Evolutionary conservation across 179 eudicot species (phyloP).

Genomic region (Spinacia oleracea): DNA sequence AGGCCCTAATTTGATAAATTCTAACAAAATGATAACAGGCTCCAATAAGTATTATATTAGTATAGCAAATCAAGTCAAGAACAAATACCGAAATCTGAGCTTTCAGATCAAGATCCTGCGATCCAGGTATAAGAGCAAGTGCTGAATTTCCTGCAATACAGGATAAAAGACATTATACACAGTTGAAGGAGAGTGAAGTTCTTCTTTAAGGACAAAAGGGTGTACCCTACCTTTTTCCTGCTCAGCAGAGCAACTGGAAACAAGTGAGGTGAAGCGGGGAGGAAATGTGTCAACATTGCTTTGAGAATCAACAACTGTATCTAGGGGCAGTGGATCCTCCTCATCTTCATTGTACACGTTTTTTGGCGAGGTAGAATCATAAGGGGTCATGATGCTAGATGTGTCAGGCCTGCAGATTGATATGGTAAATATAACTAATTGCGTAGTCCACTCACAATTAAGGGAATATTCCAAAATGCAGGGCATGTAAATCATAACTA

Average conservation of each 20-base stretch:
- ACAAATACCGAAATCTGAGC: slow-evolving; percentile 54
- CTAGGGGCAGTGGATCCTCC: slow-evolving; percentile 33
- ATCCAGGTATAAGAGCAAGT: slow-evolving; percentile 36
- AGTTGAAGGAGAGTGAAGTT: slow-evolving; percentile 17
- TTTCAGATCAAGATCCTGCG: slow-evolving; percentile 44
- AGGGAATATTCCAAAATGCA: background rate
- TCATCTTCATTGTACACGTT: slow-evolving; percentile 32
- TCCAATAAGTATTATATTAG: background rate
- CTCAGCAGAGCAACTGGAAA: slow-evolving; percentile 55
- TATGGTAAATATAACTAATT: background rate
- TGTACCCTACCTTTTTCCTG: slow-evolving; percentile 51
- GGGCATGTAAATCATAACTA: slow-evolving; percentile 8
- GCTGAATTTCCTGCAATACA: slow-evolving; percentile 24
- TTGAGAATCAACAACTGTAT: slow-evolving; percentile 31
- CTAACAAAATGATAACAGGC: background rate
- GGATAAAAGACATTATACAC: slow-evolving; percentile 3
- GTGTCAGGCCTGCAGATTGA: slow-evolving; percentile 47
- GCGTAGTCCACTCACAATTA: background rate
- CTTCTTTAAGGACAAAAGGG: background rate
- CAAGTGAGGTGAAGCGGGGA: slow-evolving; percentile 69
- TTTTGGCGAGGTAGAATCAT: slow-evolving; percentile 29
- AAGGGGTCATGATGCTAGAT: slow-evolving; percentile 36
- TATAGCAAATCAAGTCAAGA: slow-evolving; percentile 12
- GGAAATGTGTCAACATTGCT: slow-evolving; percentile 45
- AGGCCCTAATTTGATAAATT: background rate